phyloP scores from a whole-genome alignment of 1,284 basidiomycete genomes.

The Chalciporus sp. region DNA sequence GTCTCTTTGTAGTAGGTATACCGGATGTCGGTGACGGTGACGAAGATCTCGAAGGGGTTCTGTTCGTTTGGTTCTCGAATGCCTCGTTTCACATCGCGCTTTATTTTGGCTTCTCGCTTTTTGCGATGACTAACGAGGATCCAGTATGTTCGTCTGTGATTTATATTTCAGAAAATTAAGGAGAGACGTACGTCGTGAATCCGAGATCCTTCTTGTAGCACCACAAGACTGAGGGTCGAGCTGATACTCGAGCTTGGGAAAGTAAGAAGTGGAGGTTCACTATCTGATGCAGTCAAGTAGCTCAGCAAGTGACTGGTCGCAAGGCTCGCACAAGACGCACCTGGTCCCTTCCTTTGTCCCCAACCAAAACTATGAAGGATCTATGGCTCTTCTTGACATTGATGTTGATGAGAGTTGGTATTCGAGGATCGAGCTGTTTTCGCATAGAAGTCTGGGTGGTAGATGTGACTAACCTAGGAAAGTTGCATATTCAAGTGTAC shows the following conservation, averaged over 20 bases:
- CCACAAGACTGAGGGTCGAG: constrained; percentile 91
- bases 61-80: constrained; percentile 94
- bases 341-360: constrained; percentile 94
- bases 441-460: no score
- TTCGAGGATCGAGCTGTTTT: constrained; percentile 89
- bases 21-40: constrained; percentile 98
- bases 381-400: constrained; percentile 93
- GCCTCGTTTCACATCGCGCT: constrained; percentile 91
- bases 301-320: not conserved
- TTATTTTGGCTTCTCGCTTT: constrained; percentile 95
- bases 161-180: not conserved
- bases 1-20: constrained; percentile 98
- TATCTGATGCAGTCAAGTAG: constrained; percentile 52
- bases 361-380: constrained; percentile 96
- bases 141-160: not conserved
- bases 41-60: constrained; percentile 97
- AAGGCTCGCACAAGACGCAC: constrained; percentile 39
- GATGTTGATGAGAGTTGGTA: constrained; percentile 91
- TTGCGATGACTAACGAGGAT: constrained; percentile 80
- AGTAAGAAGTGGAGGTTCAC: constrained; percentile 96
- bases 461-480: no score
- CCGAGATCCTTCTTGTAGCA: constrained; percentile 98
- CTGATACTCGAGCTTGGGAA: constrained; percentile 87
- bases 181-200: constrained; percentile 75
- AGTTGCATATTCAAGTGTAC: no score